These are phyloP conservation scores for Cytospora paraplurivora DNA, from an alignment of 2,329 filamentous ascomycete species.

Conservation along the genomic window DNA sequence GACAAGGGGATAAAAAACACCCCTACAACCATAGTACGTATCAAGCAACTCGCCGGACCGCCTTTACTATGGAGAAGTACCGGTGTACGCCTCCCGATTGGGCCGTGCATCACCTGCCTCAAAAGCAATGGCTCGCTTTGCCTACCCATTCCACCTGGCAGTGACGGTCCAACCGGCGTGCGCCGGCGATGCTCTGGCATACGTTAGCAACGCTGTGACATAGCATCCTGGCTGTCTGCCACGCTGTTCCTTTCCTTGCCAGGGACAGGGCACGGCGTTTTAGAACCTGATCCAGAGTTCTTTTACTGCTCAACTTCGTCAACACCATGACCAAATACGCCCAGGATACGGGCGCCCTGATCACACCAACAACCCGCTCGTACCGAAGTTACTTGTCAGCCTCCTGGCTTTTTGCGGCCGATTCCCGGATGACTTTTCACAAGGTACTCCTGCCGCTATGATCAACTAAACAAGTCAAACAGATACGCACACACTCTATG, in stretches of 20 bases:
- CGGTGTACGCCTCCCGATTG: conserved; percentile 13
- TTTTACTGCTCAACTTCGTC: conserved; percentile 12
- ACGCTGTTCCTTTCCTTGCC: not conserved
- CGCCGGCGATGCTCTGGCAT: not conserved
- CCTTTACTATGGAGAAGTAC: conserved; percentile 8
- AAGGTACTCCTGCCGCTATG: not conserved
- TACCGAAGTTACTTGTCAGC: conserved; percentile 10
- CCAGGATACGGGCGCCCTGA: conserved; percentile 6
- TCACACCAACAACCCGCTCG: not conserved
- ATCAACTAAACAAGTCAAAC: conserved; percentile 3
- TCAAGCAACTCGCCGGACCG: conserved; percentile 1
- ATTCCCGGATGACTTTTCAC: conserved; percentile 16
- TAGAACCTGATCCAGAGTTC: not conserved
- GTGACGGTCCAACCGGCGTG: conserved; percentile 8
- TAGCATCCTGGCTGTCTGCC: conserved; percentile 7
- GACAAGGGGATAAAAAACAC: too few species aligned
- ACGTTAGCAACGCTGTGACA: conserved; percentile 3
- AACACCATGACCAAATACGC: conserved; percentile 6
- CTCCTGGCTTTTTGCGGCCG: conserved; percentile 14
- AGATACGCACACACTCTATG: conserved; percentile 8
- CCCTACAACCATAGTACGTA: too few species aligned
- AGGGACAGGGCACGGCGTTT: not conserved
- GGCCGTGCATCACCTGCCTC: conserved; percentile 15
- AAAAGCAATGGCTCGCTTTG: conserved; percentile 13
- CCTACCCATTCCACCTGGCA: conserved; percentile 8